These are phyloP conservation scores for Gamarada debralockiae DNA, from an alignment of 495 filamentous ascomycete genomes.

Conservation along the genomic window DNA sequence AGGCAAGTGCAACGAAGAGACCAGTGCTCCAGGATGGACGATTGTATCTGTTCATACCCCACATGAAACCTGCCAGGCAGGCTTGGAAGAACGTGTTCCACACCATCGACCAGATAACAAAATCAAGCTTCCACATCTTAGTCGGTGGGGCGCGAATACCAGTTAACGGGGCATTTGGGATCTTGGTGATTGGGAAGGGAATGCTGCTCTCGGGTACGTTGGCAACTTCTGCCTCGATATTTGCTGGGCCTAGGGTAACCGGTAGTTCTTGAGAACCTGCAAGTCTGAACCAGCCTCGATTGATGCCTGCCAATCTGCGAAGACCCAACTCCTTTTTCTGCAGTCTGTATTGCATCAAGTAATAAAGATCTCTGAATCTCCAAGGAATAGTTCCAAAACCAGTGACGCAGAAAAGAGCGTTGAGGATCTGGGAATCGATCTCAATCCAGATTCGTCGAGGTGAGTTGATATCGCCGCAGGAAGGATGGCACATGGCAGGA, in stretches of 20 bases:
- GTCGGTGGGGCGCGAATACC: slow-evolving; percentile 64
- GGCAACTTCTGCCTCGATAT: slow-evolving; percentile 35
- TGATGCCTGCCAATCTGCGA: slow-evolving; percentile 58
- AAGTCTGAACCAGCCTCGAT: slow-evolving; percentile 68
- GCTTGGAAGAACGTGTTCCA: slow-evolving; percentile 73
- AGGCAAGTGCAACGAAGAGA: slow-evolving; percentile 66
- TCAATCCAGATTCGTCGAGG: slow-evolving; percentile 79
- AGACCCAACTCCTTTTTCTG: slow-evolving; percentile 48
- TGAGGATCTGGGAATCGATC: slow-evolving; percentile 80
- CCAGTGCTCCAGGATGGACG: slow-evolving; percentile 74
- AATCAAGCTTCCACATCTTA: slow-evolving; percentile 70
- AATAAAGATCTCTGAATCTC: slow-evolving; percentile 78
- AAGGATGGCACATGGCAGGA: slow-evolving; percentile 74
- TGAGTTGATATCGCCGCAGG: slow-evolving; percentile 69
- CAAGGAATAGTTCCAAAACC: slow-evolving; percentile 82
- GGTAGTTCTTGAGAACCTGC: slow-evolving; percentile 49
- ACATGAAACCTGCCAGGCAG: slow-evolving; percentile 73
- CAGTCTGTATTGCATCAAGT: slow-evolving; percentile 59
- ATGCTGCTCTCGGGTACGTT: slow-evolving; percentile 35
- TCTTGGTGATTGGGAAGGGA: slow-evolving; percentile 52
- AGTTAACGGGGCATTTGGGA: slow-evolving; percentile 54
- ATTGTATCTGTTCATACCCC: slow-evolving; percentile 65
- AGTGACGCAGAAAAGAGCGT: slow-evolving; percentile 80
- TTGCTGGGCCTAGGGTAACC: slow-evolving; percentile 36
- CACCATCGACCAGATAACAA: slow-evolving; percentile 71